Percentiles rank a stretch among this genome's conserved stretches.
These are phyloP conservation scores for Coccinonectria pachysandricola DNA, from an alignment of 2,329 filamentous ascomycete species.

Conservation along the genomic window DNA sequence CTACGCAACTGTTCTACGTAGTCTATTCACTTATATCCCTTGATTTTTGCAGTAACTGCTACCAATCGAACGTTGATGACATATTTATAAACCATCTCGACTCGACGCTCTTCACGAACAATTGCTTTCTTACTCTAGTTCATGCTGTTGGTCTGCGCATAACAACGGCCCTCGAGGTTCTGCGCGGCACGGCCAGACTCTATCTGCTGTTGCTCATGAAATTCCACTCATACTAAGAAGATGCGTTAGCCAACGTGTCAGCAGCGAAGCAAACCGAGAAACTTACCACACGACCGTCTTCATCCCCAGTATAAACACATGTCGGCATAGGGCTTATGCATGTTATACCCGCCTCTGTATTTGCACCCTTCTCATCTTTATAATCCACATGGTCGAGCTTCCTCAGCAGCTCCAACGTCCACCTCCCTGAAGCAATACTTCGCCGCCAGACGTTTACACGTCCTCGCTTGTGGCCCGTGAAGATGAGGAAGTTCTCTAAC, in stretches of 20 bases:
- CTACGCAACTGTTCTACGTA: too few relatives aligned
- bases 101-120: too few relatives aligned
- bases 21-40: too few relatives aligned
- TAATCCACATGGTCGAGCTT: conserved; percentile 69
- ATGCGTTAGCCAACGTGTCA: too few relatives aligned
- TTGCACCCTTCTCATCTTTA: conserved; percentile 48
- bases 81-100: too few relatives aligned
- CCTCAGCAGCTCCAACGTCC: conserved; percentile 69
- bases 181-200: conserved; percentile 22
- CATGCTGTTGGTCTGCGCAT: too few relatives aligned
- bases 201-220: conserved; percentile 48
- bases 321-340: conserved; percentile 77
- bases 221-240: conserved; percentile 56
- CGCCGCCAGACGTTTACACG: conserved; percentile 70
- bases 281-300: conserved; percentile 75
- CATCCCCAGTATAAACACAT: conserved; percentile 86
- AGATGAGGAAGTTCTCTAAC: conserved; percentile 75
- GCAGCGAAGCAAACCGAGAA: too few relatives aligned
- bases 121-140: too few relatives aligned
- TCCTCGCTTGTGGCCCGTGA: conserved; percentile 79
- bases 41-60: too few relatives aligned
- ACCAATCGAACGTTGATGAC: too few relatives aligned
- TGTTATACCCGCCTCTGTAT: conserved; percentile 62
- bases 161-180: conserved; percentile 8
- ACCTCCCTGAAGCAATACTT: conserved; percentile 47